Evolutionary conservation across 2,329 filamentous ascomycete species (phyloP).

Genomic region (Fonsecaea erecta): DNA sequence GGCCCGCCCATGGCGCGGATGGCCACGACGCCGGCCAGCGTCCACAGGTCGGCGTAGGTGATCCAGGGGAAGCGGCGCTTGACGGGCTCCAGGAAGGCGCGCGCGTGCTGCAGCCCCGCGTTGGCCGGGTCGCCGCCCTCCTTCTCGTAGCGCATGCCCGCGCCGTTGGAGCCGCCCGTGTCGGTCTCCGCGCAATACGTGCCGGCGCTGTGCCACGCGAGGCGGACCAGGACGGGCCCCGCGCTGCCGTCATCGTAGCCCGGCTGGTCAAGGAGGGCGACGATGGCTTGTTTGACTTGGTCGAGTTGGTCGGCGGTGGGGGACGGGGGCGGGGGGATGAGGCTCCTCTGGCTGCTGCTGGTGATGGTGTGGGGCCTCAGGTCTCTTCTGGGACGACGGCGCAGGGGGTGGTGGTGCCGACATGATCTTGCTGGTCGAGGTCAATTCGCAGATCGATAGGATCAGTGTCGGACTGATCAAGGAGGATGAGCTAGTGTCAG

Average conservation of each 20-base stretch:
- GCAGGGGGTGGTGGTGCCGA: not conserved
- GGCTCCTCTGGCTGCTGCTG: no score
- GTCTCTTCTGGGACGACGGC: constrained; percentile 1
- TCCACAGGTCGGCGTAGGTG: constrained; percentile 70
- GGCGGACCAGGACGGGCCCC: constrained; percentile 66
- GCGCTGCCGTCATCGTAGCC: constrained; percentile 69
- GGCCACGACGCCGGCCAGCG: constrained; percentile 63
- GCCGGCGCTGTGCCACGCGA: constrained; percentile 69
- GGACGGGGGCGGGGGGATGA: not conserved
- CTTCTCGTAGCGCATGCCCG: constrained; percentile 68
- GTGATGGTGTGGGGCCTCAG: not conserved
- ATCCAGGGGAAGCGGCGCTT: constrained; percentile 66
- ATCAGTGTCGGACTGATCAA: not conserved
- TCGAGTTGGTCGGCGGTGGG: constrained; percentile 38
- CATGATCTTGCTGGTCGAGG: constrained; percentile 8
- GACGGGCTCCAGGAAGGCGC: constrained; percentile 66
- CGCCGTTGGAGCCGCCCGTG: constrained; percentile 68
- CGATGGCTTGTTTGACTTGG: constrained; percentile 61
- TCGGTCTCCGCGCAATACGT: constrained; percentile 64
- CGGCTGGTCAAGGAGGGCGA: constrained; percentile 61
- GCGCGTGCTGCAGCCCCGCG: constrained; percentile 66
- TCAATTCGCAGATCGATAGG: not conserved
- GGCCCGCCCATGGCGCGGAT: constrained; percentile 66
- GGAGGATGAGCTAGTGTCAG: not conserved
- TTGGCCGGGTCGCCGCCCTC: constrained; percentile 69